Percentiles rank a stretch among this genome's conserved stretches.
Conservation (phyloP, 2,329 filamentous ascomycete species). For the Claviceps sp. region DNA sequence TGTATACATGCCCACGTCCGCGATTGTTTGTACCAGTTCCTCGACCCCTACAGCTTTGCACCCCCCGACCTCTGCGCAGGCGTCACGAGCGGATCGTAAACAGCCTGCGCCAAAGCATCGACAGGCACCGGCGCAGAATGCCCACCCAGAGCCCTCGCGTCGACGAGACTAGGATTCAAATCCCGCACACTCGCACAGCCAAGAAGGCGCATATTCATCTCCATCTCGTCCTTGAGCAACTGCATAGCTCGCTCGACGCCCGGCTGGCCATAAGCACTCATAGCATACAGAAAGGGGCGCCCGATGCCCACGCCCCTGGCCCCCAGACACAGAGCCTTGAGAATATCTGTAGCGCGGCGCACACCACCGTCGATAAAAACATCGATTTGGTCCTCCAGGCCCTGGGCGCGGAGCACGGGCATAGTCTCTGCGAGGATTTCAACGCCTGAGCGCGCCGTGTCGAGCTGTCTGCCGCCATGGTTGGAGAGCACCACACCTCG, state of each 20-base stretch:
- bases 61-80: slow-evolving; percentile 35
- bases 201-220: slow-evolving; percentile 97
- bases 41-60: slow-evolving; percentile 26
- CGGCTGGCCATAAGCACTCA: slow-evolving; percentile 77
- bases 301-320: slow-evolving; percentile 90
- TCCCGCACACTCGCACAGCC: slow-evolving; percentile 64
- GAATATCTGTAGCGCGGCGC: slow-evolving; percentile 79
- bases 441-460: slow-evolving; percentile 77
- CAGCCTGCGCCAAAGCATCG: slow-evolving; percentile 33
- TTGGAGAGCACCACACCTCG: slow-evolving; percentile 91
- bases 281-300: slow-evolving; percentile 87
- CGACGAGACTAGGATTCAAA: slow-evolving; percentile 67
- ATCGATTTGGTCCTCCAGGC: slow-evolving; percentile 65
- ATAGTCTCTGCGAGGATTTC: slow-evolving; percentile 90
- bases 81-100: slow-evolving; percentile 40
- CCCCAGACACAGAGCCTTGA: slow-evolving; percentile 88
- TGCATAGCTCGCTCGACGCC: slow-evolving; percentile 91
- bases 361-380: slow-evolving; percentile 87
- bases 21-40: neutral
- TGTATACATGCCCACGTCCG: neutral
- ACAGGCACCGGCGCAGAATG: slow-evolving; percentile 35
- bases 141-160: slow-evolving; percentile 53
- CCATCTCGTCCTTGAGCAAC: slow-evolving; percentile 87
- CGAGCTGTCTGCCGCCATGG: slow-evolving; percentile 87
- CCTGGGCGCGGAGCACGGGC: slow-evolving; percentile 64